Evolutionary conservation across 805 yeast genomes (phyloP).

Genomic region (Isabelozyma rhagii): DNA sequence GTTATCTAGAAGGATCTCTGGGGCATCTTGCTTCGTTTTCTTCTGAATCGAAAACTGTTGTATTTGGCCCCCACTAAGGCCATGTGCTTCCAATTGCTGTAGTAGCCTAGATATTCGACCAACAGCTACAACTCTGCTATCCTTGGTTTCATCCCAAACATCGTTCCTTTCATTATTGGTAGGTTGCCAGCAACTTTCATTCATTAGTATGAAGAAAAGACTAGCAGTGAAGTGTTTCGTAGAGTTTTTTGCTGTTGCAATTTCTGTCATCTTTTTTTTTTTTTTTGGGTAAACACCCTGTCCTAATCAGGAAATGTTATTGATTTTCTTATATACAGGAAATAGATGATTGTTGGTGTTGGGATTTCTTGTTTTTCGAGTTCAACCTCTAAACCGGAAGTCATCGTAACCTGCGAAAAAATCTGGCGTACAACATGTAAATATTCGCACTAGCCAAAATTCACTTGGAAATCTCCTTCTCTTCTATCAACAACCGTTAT

Average conservation of each 20-base stretch:
- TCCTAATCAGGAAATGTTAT: slow-evolving; percentile 6
- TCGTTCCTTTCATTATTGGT: not conserved
- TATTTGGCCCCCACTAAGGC: not conserved
- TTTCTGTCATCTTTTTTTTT: not conserved
- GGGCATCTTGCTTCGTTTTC: not conserved
- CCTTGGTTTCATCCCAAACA: not conserved
- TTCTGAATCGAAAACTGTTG: not conserved
- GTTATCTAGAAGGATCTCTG: not conserved
- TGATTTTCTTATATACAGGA: not conserved
- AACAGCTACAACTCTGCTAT: not conserved
- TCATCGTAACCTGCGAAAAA: too few relatives aligned
- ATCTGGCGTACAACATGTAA: too few relatives aligned
- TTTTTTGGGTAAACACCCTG: not conserved
- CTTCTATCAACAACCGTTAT: not conserved
- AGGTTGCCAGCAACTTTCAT: not conserved
- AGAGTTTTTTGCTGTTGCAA: not conserved
- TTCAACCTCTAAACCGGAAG: too few relatives aligned
- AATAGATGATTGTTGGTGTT: too few relatives aligned
- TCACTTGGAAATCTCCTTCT: not conserved
- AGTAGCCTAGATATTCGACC: not conserved
- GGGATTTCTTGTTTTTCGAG: too few relatives aligned
- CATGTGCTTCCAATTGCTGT: not conserved
- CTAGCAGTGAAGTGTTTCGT: not conserved
- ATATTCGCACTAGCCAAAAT: too few relatives aligned
- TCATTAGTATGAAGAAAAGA: not conserved